Evolutionary conservation across 257 asterid genomes (phyloP).

Genomic region (Capsicum rhomboideum): DNA sequence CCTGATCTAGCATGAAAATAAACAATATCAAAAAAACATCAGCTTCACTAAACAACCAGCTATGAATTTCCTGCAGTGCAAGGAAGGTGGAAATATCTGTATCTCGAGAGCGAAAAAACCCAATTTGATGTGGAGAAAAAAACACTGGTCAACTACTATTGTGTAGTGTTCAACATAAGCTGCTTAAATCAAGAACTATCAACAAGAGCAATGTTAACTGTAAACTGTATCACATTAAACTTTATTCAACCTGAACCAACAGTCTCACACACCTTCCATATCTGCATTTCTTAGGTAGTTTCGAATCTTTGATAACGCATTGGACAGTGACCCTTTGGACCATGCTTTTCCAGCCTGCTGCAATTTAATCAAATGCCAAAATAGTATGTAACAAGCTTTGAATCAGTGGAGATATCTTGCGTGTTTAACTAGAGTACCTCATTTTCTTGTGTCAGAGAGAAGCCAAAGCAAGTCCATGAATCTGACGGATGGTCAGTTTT

Average conservation of each 20-base stretch:
- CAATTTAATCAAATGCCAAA: constrained; percentile 11
- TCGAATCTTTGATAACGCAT: constrained; percentile 50
- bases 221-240: neutral
- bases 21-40: constrained; percentile 2
- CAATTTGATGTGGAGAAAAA: neutral
- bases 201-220: neutral
- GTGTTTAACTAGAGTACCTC: constrained; percentile 35
- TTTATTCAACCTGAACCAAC: neutral
- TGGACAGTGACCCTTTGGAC: constrained; percentile 53
- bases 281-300: constrained; percentile 50
- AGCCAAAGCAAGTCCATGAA: constrained; percentile 61
- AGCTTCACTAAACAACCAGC: neutral
- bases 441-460: constrained; percentile 79
- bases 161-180: neutral
- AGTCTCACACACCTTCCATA: constrained; percentile 47
- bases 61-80: neutral
- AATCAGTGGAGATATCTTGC: neutral
- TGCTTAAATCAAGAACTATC: neutral
- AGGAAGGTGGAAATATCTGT: neutral
- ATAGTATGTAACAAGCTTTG: neutral
- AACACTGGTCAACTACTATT: neutral
- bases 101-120: neutral
- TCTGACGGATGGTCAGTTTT: constrained; percentile 45
- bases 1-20: constrained; percentile 46
- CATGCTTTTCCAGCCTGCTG: constrained; percentile 48